Evolutionary conservation across 352 stramenopile species (phyloP).

Genomic region (Phytophthora citrophthora): DNA sequence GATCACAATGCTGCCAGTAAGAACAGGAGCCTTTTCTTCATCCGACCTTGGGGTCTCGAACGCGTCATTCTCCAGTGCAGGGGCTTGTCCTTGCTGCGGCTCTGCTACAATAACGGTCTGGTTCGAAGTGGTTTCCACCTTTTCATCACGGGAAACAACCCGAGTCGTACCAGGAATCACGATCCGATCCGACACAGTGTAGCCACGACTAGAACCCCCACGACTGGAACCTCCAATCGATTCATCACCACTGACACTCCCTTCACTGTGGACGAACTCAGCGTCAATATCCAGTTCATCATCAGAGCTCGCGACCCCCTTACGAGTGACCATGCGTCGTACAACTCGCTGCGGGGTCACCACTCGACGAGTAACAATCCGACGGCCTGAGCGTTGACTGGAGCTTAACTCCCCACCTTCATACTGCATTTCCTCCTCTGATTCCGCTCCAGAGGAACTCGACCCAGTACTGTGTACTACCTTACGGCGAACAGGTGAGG

Average conservation of each 20-base stretch:
- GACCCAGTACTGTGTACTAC: slow-evolving; percentile 24
- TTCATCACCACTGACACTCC: slow-evolving; percentile 21
- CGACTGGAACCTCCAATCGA: slow-evolving; percentile 17
- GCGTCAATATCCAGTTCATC: slow-evolving; percentile 24
- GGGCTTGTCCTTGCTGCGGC: too few relatives aligned
- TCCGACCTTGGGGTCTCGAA: neutral
- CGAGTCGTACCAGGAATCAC: slow-evolving; percentile 16
- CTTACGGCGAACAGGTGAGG: slow-evolving; percentile 17
- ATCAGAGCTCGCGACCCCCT: slow-evolving; percentile 6
- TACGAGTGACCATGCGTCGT: slow-evolving; percentile 29
- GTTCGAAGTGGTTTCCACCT: slow-evolving; percentile 1
- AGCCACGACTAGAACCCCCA: neutral
- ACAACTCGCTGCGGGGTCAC: slow-evolving; percentile 36
- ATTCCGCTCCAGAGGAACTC: slow-evolving; percentile 21
- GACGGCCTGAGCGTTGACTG: slow-evolving; percentile 12
- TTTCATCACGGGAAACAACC: slow-evolving; percentile 15
- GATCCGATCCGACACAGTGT: slow-evolving; percentile 11
- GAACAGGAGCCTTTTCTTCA: neutral
- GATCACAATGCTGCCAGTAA: too few relatives aligned
- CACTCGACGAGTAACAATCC: slow-evolving; percentile 33
- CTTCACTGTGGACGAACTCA: slow-evolving; percentile 27
- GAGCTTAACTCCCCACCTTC: neutral
- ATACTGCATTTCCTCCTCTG: slow-evolving; percentile 22
- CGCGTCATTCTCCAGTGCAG: neutral
- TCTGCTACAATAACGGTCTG: neutral